Evolutionary conservation across 441 rosid species (phyloP).

Genomic region (Arabidopsis hybrid): DNA sequence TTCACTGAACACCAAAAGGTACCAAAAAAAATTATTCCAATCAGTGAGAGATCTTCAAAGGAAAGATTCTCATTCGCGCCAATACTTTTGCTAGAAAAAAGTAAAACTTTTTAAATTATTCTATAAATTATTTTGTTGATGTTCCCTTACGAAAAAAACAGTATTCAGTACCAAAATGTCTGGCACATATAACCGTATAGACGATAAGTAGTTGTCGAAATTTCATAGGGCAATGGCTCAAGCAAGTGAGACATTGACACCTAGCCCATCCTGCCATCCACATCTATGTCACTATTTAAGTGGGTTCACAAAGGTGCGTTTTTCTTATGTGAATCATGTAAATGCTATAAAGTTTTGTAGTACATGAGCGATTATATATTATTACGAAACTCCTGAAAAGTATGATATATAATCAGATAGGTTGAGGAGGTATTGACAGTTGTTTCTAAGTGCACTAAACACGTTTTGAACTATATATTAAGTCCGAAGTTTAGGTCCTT

Average conservation of each 20-base stretch:
- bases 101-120: constrained; percentile 14
- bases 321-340: constrained; percentile 27
- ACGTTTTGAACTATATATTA: background rate
- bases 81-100: constrained; percentile 24
- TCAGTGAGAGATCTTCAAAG: constrained; percentile 37
- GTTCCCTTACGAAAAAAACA: constrained; percentile 20
- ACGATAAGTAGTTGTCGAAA: constrained; percentile 39
- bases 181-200: constrained; percentile 22
- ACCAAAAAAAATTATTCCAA: constrained; percentile 32
- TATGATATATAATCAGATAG: background rate
- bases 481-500: background rate
- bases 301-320: constrained; percentile 27
- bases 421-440: background rate
- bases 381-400: background rate
- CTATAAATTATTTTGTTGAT: constrained; percentile 20
- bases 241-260: constrained; percentile 37
- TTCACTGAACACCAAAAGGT: constrained; percentile 27
- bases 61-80: constrained; percentile 36
- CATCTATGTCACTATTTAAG: background rate
- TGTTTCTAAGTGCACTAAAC: background rate
- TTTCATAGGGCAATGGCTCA: constrained; percentile 29
- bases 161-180: constrained; percentile 33
- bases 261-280: constrained; percentile 25
- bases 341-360: constrained; percentile 15
- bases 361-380: constrained; percentile 14